Evolutionary conservation across 2,329 filamentous ascomycete genomes (phyloP).

Genomic region (Calonectria pauciramosa): DNA sequence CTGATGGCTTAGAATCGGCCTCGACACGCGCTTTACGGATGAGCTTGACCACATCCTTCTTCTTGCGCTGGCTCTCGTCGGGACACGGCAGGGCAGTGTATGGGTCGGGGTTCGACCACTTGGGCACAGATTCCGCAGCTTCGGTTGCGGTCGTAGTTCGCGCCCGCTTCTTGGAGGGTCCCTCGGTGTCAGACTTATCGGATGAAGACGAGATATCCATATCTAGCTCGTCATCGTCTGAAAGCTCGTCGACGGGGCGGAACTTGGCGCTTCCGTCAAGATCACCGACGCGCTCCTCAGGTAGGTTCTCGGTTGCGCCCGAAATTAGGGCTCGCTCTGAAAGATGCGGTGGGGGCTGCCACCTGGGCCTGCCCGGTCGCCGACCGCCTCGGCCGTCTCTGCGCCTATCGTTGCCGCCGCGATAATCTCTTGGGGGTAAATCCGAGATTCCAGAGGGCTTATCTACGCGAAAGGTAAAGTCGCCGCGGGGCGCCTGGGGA

Average conservation of each 20-base stretch:
- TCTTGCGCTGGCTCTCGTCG: slow-evolving; percentile 80
- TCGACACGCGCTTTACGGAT: slow-evolving; percentile 90
- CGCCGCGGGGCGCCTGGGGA: slow-evolving; percentile 56
- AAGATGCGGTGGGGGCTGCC: slow-evolving; percentile 56
- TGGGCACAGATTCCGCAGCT: slow-evolving; percentile 69
- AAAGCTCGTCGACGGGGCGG: slow-evolving; percentile 68
- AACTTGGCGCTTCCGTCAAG: slow-evolving; percentile 64
- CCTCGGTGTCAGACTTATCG: slow-evolving; percentile 50
- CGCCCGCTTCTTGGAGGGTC: slow-evolving; percentile 55
- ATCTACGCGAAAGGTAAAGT: slow-evolving; percentile 70
- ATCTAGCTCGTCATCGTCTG: slow-evolving; percentile 73
- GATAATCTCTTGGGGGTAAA: slow-evolving; percentile 37
- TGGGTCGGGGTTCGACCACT: slow-evolving; percentile 96
- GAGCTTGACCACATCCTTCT: slow-evolving; percentile 88
- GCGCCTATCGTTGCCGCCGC: slow-evolving; percentile 33
- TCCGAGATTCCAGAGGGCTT: slow-evolving; percentile 64
- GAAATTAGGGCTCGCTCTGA: slow-evolving; percentile 66
- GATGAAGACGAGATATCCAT: slow-evolving; percentile 71
- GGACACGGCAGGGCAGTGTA: slow-evolving; percentile 89
- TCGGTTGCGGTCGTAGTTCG: slow-evolving; percentile 47
- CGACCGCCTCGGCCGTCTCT: slow-evolving; percentile 46
- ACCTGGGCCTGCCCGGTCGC: slow-evolving; percentile 46
- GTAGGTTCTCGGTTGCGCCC: slow-evolving; percentile 55
- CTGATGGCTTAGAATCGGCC: slow-evolving; percentile 60
- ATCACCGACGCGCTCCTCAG: slow-evolving; percentile 63